Evolutionary conservation across 1,284 basidiomycete species (phyloP).

Genomic region (Trametes hirsuta): DNA sequence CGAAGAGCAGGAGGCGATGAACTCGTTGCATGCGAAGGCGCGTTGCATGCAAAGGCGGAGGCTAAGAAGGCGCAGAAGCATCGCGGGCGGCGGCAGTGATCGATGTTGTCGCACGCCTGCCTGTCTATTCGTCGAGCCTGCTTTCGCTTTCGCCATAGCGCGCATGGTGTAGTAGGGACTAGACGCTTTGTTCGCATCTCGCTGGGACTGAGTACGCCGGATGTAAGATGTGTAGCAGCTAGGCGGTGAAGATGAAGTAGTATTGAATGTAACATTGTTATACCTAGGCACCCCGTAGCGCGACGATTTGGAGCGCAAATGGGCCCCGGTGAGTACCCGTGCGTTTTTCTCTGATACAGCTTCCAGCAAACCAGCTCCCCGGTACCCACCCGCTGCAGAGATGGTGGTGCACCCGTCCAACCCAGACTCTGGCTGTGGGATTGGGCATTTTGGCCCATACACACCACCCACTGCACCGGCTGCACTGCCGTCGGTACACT

Average conservation of each 20-base stretch:
- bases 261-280: slow-evolving; percentile 10
- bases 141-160: background rate
- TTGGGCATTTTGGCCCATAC: no score
- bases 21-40: background rate
- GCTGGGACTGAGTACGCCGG: background rate
- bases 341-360: no score
- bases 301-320: background rate
- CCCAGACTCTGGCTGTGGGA: no score
- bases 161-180: background rate
- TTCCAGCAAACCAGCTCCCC: background rate
- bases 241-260: background rate
- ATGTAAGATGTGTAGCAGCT: slow-evolving; percentile 16
- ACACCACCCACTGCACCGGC: no score
- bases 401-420: no score
- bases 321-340: background rate
- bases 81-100: slow-evolving; percentile 9
- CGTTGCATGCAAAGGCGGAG: slow-evolving; percentile 8
- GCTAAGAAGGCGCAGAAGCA: slow-evolving; percentile 17
- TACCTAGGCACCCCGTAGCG: background rate
- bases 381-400: no score
- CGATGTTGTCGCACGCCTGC: background rate
- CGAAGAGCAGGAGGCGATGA: slow-evolving; percentile 46
- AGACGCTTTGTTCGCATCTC: background rate
- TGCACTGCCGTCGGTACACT: no score
- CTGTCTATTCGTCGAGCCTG: background rate